Conservation (phyloP, 2,329 filamentous ascomycete species). For the Lecanoromycetidae sp. region DNA sequence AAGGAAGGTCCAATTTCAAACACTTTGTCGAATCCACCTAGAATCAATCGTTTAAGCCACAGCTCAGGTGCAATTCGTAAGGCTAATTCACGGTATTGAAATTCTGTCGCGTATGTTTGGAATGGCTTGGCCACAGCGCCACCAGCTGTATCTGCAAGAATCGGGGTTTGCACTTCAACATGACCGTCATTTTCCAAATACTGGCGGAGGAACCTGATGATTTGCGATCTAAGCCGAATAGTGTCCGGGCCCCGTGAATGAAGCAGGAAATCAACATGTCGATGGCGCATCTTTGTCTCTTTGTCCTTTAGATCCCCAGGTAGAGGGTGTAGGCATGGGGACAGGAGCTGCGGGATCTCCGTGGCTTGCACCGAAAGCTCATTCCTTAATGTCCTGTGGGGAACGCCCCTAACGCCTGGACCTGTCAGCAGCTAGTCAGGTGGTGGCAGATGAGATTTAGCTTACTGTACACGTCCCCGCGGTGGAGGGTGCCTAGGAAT, state of each 20-base stretch:
- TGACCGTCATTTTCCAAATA: slow-evolving; percentile 63
- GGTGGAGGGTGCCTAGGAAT: slow-evolving; percentile 54
- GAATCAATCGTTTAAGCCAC: slow-evolving; percentile 82
- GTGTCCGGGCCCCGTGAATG: slow-evolving; percentile 56
- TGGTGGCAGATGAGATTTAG: slow-evolving; percentile 16
- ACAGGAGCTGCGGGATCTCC: slow-evolving; percentile 57
- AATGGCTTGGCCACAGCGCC: slow-evolving; percentile 84
- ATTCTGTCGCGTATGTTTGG: slow-evolving; percentile 63
- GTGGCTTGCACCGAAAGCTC: slow-evolving; percentile 62
- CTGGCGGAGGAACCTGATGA: slow-evolving; percentile 61
- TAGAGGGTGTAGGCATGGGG: slow-evolving; percentile 68
- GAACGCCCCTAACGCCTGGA: slow-evolving; percentile 55
- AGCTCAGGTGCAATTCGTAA: slow-evolving; percentile 87
- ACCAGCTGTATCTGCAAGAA: slow-evolving; percentile 69
- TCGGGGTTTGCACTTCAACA: slow-evolving; percentile 81
- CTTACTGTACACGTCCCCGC: slow-evolving; percentile 77
- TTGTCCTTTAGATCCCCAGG: slow-evolving; percentile 58
- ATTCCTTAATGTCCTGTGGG: slow-evolving; percentile 57
- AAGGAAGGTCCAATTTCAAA: slow-evolving; percentile 92
- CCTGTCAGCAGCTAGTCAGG: slow-evolving; percentile 14
- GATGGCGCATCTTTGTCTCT: slow-evolving; percentile 61
- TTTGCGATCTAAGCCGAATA: slow-evolving; percentile 58
- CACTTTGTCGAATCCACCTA: slow-evolving; percentile 76
- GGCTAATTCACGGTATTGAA: slow-evolving; percentile 57
- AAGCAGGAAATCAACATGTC: slow-evolving; percentile 77